These are phyloP conservation scores for Neophaeococcomyces mojaviensis DNA, from an alignment of 2,329 filamentous ascomycete genomes.

Conservation along the genomic window DNA sequence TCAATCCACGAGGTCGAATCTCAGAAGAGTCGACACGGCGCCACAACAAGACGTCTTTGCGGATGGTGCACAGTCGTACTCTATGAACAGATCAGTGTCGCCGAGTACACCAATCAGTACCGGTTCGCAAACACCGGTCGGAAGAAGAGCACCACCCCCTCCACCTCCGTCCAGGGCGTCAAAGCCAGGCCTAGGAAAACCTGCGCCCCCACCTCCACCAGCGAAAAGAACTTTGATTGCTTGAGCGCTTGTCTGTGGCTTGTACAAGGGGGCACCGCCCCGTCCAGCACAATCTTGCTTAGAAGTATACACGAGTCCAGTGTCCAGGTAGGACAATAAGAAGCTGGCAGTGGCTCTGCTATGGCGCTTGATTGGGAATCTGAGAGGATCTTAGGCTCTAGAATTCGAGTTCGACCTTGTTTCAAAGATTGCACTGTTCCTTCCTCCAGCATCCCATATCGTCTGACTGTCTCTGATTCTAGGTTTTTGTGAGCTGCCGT, in stretches of 20 bases:
- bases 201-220: constrained; percentile 56
- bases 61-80: constrained; percentile 45
- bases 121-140: constrained; percentile 36
- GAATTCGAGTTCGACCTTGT: too few species aligned
- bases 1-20: constrained; percentile 40
- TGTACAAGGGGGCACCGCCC: too few species aligned
- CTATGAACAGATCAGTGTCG: constrained; percentile 44
- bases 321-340: too few species aligned
- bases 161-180: constrained; percentile 58
- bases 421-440: too few species aligned
- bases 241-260: constrained; percentile 1
- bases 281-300: too few species aligned
- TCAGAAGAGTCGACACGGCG: constrained; percentile 35
- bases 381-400: too few species aligned
- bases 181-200: constrained; percentile 38
- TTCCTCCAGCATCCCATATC: too few species aligned
- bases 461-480: too few species aligned
- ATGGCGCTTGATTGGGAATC: too few species aligned
- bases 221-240: constrained; percentile 45
- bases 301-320: too few species aligned
- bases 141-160: constrained; percentile 41
- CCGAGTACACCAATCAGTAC: constrained; percentile 48
- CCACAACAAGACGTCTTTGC: constrained; percentile 41
- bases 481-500: too few species aligned
- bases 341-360: too few species aligned